Evolutionary conservation across 352 stramenopile species (phyloP).

Genomic region (Phytophthora pisi): DNA sequence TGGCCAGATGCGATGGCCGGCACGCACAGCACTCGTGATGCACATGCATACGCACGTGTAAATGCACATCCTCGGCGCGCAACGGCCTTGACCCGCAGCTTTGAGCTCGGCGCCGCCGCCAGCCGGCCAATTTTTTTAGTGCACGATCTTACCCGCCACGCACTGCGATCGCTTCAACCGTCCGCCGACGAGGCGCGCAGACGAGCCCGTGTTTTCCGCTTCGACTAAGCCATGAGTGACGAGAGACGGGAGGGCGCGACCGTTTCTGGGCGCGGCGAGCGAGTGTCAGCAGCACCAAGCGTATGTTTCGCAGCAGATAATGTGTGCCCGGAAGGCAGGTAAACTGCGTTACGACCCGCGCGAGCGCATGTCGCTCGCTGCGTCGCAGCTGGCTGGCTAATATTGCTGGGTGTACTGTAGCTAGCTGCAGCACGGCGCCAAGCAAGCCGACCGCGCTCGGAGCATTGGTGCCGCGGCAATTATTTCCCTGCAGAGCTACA

Average conservation of each 20-base stretch:
- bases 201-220: neutral
- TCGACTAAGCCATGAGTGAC: constrained; percentile 7
- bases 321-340: neutral
- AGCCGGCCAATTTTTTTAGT: constrained; percentile 7
- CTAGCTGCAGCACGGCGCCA: no score
- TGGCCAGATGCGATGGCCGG: neutral
- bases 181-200: constrained; percentile 1
- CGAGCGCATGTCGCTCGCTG: neutral
- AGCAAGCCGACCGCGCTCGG: no score
- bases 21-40: neutral
- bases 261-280: neutral
- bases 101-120: neutral
- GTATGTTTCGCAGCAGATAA: neutral
- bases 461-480: no score
- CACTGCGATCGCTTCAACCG: neutral
- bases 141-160: constrained; percentile 15
- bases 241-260: neutral
- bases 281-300: neutral
- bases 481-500: no score
- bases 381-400: neutral
- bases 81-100: no score
- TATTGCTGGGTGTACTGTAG: no score
- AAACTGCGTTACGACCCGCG: neutral
- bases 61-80: no score
- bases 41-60: no score